Conservation (phyloP, 345 rosid genomes). For the Aquilaria yunnanensis region DNA sequence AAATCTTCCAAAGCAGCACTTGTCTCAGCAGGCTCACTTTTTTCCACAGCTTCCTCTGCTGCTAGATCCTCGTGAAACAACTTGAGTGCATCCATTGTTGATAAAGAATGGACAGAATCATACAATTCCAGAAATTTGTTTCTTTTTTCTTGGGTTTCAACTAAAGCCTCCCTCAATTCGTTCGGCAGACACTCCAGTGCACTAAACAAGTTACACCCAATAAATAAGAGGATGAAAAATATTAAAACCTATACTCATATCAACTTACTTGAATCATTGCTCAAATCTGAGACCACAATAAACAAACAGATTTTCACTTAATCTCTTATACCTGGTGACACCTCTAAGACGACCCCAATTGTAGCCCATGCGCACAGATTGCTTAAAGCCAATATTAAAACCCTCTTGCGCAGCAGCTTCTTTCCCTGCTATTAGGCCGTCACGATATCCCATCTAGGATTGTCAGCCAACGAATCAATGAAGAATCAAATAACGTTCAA, state of each 20-base stretch:
- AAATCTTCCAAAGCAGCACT: conserved; percentile 11
- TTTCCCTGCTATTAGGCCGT: conserved; percentile 70
- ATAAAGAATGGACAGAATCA: conserved; percentile 39
- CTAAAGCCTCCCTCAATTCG: conserved; percentile 43
- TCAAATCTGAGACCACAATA: background rate
- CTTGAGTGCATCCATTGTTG: conserved; percentile 52
- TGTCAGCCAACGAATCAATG: background rate
- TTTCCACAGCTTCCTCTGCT: conserved; percentile 23
- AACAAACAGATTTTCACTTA: background rate
- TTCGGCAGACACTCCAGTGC: conserved; percentile 60
- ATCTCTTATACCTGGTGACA: conserved; percentile 49
- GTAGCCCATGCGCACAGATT: conserved; percentile 56
- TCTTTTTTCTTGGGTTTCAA: conserved; percentile 39
- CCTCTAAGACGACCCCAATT: conserved; percentile 80
- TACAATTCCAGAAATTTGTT: conserved; percentile 32
- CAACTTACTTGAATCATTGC: background rate
- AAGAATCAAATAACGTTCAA: conserved; percentile 5
- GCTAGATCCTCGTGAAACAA: conserved; percentile 30
- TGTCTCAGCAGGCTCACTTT: conserved; percentile 17
- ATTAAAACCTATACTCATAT: background rate
- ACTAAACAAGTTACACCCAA: conserved; percentile 23
- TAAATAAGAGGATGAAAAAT: background rate
- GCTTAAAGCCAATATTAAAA: conserved; percentile 64
- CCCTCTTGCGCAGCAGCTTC: conserved; percentile 78
- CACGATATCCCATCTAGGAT: conserved; percentile 70